Evolutionary conservation across 1,284 basidiomycete species (phyloP).

Genomic region (Tilletia caries): DNA sequence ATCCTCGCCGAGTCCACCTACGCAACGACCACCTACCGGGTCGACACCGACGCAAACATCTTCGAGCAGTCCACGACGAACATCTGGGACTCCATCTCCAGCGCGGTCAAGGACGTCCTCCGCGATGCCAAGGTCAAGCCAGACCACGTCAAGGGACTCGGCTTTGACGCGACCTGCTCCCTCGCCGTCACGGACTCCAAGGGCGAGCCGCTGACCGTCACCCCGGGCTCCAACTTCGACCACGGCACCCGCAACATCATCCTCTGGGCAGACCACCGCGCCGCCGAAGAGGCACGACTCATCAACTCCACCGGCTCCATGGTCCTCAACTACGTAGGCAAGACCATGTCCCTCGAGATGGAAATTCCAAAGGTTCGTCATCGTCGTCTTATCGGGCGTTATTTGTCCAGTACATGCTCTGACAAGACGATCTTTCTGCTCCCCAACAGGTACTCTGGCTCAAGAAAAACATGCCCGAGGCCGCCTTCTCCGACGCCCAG

Average conservation of each 20-base stretch:
- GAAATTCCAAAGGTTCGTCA: not conserved
- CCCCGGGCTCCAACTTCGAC: constrained; percentile 61
- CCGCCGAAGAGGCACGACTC: constrained; percentile 80
- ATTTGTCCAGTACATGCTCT: no score
- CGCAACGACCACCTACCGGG: constrained; percentile 78
- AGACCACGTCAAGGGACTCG: constrained; percentile 74
- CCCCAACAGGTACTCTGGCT: constrained; percentile 82
- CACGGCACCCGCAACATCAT: constrained; percentile 36
- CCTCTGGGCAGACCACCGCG: constrained; percentile 71
- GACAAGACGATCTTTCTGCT: not conserved
- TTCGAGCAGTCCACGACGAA: constrained; percentile 76
- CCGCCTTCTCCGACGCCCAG: constrained; percentile 75
- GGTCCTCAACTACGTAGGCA: constrained; percentile 91
- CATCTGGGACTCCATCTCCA: constrained; percentile 76
- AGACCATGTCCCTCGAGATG: constrained; percentile 77
- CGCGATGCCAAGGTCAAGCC: constrained; percentile 64
- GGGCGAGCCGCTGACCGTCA: constrained; percentile 76
- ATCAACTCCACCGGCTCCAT: constrained; percentile 82
- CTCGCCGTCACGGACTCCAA: constrained; percentile 72
- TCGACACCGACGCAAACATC: constrained; percentile 78
- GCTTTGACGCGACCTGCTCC: constrained; percentile 96
- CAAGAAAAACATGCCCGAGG: constrained; percentile 76
- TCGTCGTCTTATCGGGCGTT: not conserved
- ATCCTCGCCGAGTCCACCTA: constrained; percentile 74
- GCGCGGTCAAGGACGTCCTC: constrained; percentile 70